Conservation (phyloP, 2,329 filamentous ascomycete genomes). For the Penicillium psychrosexuale region DNA sequence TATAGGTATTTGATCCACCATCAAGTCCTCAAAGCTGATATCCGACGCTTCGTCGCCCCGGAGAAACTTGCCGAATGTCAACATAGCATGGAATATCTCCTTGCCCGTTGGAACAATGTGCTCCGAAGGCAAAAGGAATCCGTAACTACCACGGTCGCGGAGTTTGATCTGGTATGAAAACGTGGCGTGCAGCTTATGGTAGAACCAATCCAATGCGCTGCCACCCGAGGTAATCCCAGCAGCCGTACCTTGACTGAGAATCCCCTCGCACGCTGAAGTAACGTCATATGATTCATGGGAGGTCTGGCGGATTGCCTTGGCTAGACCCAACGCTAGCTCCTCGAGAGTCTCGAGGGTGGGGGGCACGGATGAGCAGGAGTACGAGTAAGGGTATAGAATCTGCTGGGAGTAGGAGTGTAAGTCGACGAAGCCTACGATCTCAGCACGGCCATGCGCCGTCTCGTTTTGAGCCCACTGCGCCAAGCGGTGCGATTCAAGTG, state of each 20-base stretch:
- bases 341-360: constrained; percentile 88
- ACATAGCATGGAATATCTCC: constrained; percentile 77
- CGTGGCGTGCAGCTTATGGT: constrained; percentile 75
- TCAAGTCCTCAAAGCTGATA: not conserved
- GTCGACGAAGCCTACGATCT: constrained; percentile 83
- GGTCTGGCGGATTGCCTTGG: constrained; percentile 81
- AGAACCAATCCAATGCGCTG: constrained; percentile 91
- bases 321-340: constrained; percentile 81
- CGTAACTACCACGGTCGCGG: constrained; percentile 88
- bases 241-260: constrained; percentile 47
- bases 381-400: constrained; percentile 87
- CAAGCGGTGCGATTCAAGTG: constrained; percentile 70
- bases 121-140: constrained; percentile 82
- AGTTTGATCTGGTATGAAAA: constrained; percentile 94
- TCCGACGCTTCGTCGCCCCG: constrained; percentile 12
- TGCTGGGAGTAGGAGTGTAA: constrained; percentile 95
- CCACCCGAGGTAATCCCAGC: constrained; percentile 72
- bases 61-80: constrained; percentile 75
- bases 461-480: constrained; percentile 81
- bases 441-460: constrained; percentile 64
- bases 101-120: constrained; percentile 86
- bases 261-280: constrained; percentile 81
- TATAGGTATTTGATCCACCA: constrained; percentile 11
- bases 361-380: constrained; percentile 72
- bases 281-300: constrained; percentile 74